Evolutionary conservation across 805 yeast species (phyloP), one percentile per base, ranked within the genome.

Genomic region (Saccharomyces paradoxus): DNA sequence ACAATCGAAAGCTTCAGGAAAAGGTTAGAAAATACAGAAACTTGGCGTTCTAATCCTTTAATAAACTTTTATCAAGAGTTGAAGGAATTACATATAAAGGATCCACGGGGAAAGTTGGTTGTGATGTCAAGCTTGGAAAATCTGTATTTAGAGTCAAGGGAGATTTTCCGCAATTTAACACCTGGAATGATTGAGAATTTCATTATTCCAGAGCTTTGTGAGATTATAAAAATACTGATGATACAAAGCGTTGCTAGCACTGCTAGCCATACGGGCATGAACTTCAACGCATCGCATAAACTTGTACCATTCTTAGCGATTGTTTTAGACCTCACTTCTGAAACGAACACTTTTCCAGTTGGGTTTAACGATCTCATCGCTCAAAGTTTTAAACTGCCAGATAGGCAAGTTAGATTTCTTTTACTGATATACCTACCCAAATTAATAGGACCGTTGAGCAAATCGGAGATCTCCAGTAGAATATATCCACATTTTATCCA

Each of bases 381-480:
- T 37, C 73, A 77, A 46, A 77, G 86, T 26, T 91, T 82, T 63
- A 63, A 80, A 1, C 71, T 83, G 21, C 80, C 86, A 12, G 97
- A 92, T 69, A 77, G 98, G 58, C 82, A 90, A 1, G 76, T 89
- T 3, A 75, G 98, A 54, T 76, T 89, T 61, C 75, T 84, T n/a
- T 71, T 94, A 29, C 74, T 92, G 55, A 81, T 81, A 22, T 73
- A 81, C 49, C 71, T 92, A 54, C 84, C 90, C 0, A 67, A 73
- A 14, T 81, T 80, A 56, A 74, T 82, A 28, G 73, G 72, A 0
- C 68, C 69, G 41, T 67, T 89, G 24, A 74, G 81, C 2, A 81
- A 81, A 44, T 70, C 78, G 48, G 89, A 86, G 30, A 79, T 91
- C 3, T 85, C 85, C 58, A 83, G 79, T 59, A 82, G 80, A 59